These are phyloP conservation scores for Tetrahymena borealis DNA, from an alignment of 73 alveolate genomes.

Conservation along the genomic window DNA sequence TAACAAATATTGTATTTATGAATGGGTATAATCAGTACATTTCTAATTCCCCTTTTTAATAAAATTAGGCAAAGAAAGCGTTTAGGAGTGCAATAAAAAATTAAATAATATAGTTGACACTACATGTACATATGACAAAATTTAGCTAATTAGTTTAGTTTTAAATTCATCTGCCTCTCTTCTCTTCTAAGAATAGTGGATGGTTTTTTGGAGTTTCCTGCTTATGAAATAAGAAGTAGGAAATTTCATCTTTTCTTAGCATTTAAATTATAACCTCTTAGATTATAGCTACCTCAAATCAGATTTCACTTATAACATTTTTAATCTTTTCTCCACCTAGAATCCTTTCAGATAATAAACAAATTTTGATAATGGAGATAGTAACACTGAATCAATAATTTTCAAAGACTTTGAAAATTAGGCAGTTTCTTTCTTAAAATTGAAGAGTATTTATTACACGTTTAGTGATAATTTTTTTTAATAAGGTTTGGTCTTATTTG, in stretches of 20 bases:
- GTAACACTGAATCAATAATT: background rate
- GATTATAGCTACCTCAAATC: background rate
- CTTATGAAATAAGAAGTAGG: background rate
- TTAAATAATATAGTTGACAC: background rate
- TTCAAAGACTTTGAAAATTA: background rate
- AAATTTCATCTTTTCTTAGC: background rate
- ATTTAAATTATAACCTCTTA: background rate
- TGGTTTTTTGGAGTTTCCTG: background rate
- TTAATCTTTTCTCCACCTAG: background rate
- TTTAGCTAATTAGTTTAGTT: background rate
- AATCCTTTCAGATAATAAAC: background rate
- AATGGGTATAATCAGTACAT: too few relatives aligned
- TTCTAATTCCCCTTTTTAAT: too few relatives aligned
- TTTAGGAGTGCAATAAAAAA: background rate
- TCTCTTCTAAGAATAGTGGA: background rate
- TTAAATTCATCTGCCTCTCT: background rate
- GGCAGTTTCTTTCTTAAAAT: background rate
- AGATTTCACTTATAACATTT: background rate
- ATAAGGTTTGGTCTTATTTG: background rate
- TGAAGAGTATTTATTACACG: background rate
- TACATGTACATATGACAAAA: background rate
- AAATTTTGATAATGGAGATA: too few relatives aligned
- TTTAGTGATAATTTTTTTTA: background rate
- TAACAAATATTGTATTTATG: too few relatives aligned
- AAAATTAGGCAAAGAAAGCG: background rate